A percentile compares a stretch with the other conserved stretches of the same genome.
Evolutionary conservation across 805 yeast genomes (phyloP).

Genomic region (Ogataea neopini): DNA sequence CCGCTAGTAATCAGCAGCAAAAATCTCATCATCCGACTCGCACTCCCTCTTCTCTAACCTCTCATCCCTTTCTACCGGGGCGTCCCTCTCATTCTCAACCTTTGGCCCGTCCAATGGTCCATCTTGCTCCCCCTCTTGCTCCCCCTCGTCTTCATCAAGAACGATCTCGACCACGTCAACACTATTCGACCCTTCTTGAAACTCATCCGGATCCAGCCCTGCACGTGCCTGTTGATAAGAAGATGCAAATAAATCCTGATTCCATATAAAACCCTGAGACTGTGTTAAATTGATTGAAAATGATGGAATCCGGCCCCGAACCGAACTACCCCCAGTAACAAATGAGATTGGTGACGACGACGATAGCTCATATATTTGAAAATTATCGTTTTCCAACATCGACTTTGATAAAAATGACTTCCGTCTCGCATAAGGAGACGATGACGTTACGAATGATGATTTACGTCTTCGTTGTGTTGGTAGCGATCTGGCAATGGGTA

Average conservation of each 20-base stretch:
- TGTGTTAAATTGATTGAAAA: constrained; percentile 52
- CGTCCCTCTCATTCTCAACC: too few species aligned
- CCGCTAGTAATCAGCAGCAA: constrained; percentile 20
- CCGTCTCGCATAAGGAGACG: constrained; percentile 57
- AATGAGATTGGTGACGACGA: constrained; percentile 26
- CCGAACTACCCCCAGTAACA: constrained; percentile 10
- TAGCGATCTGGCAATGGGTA: constrained; percentile 5
- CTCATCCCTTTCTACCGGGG: too few species aligned
- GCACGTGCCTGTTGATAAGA: constrained; percentile 61
- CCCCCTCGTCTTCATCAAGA: constrained; percentile 23
- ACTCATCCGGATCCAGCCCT: constrained; percentile 29
- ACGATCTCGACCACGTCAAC: constrained; percentile 31
- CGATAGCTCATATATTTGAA: constrained; percentile 50
- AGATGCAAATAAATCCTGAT: constrained; percentile 74
- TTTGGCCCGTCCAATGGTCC: too few species aligned
- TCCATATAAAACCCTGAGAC: constrained; percentile 75
- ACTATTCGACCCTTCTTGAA: constrained; percentile 20
- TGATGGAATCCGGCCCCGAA: constrained; percentile 31
- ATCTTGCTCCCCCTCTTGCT: too few species aligned
- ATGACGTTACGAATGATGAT: constrained; percentile 38
- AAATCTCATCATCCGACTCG: constrained; percentile 20
- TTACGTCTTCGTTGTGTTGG: constrained; percentile 22
- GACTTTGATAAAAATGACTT: constrained; percentile 56
- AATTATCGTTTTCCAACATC: constrained; percentile 58
- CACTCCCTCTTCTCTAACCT: too few species aligned